Conservation (phyloP, 441 rosid species). For the Populus hybrid region DNA sequence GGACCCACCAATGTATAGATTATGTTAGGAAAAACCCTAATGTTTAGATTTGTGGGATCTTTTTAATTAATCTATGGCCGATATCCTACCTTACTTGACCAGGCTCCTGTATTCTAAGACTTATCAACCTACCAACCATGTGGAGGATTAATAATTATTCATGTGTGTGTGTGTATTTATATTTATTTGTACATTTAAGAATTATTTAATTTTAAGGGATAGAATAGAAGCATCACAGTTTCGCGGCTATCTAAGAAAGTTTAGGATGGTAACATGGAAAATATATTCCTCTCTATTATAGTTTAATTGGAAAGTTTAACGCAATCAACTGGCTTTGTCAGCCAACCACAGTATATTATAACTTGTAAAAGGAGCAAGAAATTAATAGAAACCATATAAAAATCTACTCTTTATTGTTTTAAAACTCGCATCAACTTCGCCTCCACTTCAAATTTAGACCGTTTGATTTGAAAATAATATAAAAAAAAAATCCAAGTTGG, state of each 20-base stretch:
- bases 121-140: constrained; percentile 16
- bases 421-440: neutral
- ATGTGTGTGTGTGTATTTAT: neutral
- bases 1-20: constrained; percentile 6
- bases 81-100: neutral
- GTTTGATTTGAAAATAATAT: neutral
- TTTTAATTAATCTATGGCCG: neutral
- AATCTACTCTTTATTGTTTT: neutral
- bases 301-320: constrained; percentile 29
- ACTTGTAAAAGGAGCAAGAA: constrained; percentile 15
- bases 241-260: constrained; percentile 11
- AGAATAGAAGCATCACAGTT: neutral
- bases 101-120: neutral
- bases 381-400: constrained; percentile 17
- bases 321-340: constrained; percentile 43
- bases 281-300: neutral
- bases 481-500: too few relatives aligned
- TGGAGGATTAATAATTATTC: constrained; percentile 11
- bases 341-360: constrained; percentile 21
- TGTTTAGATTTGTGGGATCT: neutral
- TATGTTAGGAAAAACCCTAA: neutral
- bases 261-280: neutral
- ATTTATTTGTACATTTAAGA: neutral
- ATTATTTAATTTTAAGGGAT: neutral
- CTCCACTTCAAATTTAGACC: neutral